Evolutionary conservation across 2,329 filamentous ascomycete genomes (phyloP), one percentile per base, ranked within the genome.

Genomic region (Colletotrichum lindemuthianum): DNA sequence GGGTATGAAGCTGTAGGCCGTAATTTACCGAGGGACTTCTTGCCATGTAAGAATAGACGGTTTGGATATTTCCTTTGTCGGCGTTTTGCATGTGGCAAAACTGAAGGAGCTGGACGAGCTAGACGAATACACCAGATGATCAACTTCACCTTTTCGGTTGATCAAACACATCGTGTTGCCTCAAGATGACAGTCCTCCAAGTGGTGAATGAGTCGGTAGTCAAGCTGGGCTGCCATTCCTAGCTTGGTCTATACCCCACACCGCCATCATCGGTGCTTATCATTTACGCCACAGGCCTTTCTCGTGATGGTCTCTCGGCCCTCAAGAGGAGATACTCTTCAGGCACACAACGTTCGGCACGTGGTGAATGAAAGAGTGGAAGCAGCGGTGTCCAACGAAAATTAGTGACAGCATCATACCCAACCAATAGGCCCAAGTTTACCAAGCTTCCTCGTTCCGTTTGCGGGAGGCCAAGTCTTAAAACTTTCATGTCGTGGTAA

Each of bases 1-100:
- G 77, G 96, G 96, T 9, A 97, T 98, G 95, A 99, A 97, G 86
- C 76, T 99, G 77, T 98, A 57, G 76, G 41, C 32, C 13, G 40
- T 47, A 32, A 39, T 49, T 10, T 34, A 10, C 36, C 32, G 61
- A 15, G 40, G 36, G 49, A 47, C n/a, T 11, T 10, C 15, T 4
- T 12, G 58, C 51, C 51, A 48, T 63, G 66, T 68, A 68, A 44
- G 49, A 68, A 52, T 65, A 68, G 45, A 53, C 16, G 9, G 15
- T 39, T 60, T 58, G 65, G 52, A 59, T 53, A 59, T 60, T 57
- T 60, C 33, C 24, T 66, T 61, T 63, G 57, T 61, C 37, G 55
- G 65, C 65, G 57, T 64, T 66, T 64, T 64, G 63, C 59, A 66
- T 59, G 48, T 49, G 59, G 63, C 63, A 51, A 49, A 54, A 54